A percentile compares a stretch with the other conserved stretches of the same genome.
Conservation (phyloP, 2,329 filamentous ascomycete species). For the Cladophialophora psammophila region DNA sequence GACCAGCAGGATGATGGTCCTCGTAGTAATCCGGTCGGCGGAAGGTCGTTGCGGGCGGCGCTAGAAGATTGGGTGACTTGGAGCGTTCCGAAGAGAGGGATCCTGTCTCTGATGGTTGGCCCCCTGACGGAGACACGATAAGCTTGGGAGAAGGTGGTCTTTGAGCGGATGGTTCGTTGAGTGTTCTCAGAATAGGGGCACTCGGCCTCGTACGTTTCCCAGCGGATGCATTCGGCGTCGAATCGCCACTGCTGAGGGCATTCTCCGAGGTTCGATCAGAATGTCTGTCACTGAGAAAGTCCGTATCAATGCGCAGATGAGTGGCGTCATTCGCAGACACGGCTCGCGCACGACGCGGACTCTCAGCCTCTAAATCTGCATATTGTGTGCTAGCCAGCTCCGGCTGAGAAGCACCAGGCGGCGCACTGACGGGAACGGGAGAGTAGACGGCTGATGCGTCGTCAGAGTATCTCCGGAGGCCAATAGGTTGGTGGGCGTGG, state of each 20-base stretch:
- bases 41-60: conserved; percentile 36
- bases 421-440: conserved; percentile 52
- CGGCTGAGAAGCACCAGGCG: conserved; percentile 40
- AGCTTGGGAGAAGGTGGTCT: conserved; percentile 47
- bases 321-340: conserved; percentile 67
- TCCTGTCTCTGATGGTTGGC: conserved; percentile 43
- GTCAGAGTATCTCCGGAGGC: conserved; percentile 73
- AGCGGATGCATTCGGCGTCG: conserved; percentile 11
- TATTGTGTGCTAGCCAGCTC: conserved; percentile 38
- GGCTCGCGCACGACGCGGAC: conserved; percentile 54
- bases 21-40: conserved; percentile 49
- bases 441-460: conserved; percentile 54
- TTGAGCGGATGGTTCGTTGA: conserved; percentile 38
- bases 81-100: conserved; percentile 36
- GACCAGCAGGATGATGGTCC: conserved; percentile 29
- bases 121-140: conserved; percentile 50
- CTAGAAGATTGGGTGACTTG: conserved; percentile 32
- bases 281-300: conserved; percentile 40
- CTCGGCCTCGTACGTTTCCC: conserved; percentile 25
- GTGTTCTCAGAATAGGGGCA: conserved; percentile 26
- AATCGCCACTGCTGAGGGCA: conserved; percentile 25
- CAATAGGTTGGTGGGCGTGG: conserved; percentile 72
- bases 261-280: conserved; percentile 26
- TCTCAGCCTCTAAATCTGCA: conserved; percentile 17
- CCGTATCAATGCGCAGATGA: conserved; percentile 54